These are phyloP conservation scores for Rutstroemia sp. DNA, from an alignment of 2,329 filamentous ascomycete genomes.

Conservation along the genomic window DNA sequence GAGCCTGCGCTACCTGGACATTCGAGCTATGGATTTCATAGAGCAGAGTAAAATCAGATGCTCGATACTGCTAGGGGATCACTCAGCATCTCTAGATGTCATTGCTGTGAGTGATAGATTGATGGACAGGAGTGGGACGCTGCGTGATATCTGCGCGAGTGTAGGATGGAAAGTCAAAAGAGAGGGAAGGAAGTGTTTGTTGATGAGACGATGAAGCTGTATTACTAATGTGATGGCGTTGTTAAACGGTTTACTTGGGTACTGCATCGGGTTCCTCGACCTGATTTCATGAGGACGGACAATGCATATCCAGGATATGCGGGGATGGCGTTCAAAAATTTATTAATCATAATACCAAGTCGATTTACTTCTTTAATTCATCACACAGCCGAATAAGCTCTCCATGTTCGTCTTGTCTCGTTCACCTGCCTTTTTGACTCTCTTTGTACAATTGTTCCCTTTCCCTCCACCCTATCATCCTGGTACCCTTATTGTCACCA, in stretches of 20 bases:
- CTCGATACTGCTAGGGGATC: constrained; percentile 12
- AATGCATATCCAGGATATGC: too few relatives aligned
- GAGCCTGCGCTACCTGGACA: constrained; percentile 10
- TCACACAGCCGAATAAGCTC: too few relatives aligned
- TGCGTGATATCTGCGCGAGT: constrained; percentile 3
- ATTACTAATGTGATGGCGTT: neutral
- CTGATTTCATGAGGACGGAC: too few relatives aligned
- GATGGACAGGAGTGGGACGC: constrained; percentile 5
- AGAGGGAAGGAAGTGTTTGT: constrained; percentile 4
- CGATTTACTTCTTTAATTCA: neutral
- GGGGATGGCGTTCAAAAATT: too few relatives aligned
- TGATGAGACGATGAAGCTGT: neutral
- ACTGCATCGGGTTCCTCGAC: too few relatives aligned
- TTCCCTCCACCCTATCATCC: too few relatives aligned
- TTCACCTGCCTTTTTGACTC: too few relatives aligned
- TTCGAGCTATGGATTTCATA: constrained; percentile 9
- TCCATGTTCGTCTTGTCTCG: neutral
- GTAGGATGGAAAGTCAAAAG: constrained; percentile 10
- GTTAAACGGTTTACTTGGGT: too few relatives aligned
- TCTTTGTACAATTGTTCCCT: too few relatives aligned
- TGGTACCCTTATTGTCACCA: too few relatives aligned
- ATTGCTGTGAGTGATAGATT: constrained; percentile 12
- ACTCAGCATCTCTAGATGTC: constrained; percentile 11
- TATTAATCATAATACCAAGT: too few relatives aligned
- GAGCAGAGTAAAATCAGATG: constrained; percentile 14